phyloP scores from a whole-genome alignment of 2,329 filamentous ascomycete species.

The Cyphellophora europaea region DNA sequence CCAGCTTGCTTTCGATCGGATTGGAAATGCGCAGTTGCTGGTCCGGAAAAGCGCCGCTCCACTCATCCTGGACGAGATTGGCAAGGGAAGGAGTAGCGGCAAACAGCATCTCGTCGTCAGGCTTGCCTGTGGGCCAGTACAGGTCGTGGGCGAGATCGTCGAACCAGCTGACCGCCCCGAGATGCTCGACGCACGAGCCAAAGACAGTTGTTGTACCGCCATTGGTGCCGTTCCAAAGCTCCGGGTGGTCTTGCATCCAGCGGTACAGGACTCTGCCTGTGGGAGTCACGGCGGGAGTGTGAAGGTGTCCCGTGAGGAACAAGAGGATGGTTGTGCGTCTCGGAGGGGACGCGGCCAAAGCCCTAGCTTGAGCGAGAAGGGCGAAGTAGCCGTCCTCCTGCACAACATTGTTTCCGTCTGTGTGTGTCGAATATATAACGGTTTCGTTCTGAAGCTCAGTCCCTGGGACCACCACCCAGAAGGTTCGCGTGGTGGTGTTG shows the following conservation, averaged over 20 bases:
- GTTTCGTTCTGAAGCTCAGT: no score
- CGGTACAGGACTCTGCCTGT: slow-evolving; percentile 1
- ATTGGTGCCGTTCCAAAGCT: slow-evolving; percentile 1
- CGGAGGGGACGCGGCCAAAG: no score
- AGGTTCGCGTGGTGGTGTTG: slow-evolving; percentile 3
- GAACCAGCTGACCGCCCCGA: slow-evolving; percentile 4
- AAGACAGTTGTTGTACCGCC: slow-evolving; percentile 1
- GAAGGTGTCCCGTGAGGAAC: no score
- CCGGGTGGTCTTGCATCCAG: slow-evolving; percentile 3
- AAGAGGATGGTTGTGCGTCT: no score
- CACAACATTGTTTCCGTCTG: no score
- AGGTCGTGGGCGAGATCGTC: slow-evolving; percentile 2
- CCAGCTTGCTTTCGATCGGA: slow-evolving; percentile 2
- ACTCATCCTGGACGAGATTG: slow-evolving; percentile 1
- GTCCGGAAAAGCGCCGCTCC: slow-evolving; percentile 1
- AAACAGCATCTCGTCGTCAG: slow-evolving; percentile 3
- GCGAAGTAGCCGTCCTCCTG: no score
- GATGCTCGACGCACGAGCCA: slow-evolving; percentile 5
- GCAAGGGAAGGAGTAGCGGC: slow-evolving; percentile 1
- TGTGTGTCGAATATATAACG: no score
- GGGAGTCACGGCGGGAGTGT: no score
- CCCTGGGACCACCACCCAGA: slow-evolving; percentile 4
- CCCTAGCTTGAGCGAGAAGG: no score
- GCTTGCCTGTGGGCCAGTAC: slow-evolving; percentile 3
- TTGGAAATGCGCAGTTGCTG: slow-evolving; percentile 3